Evolutionary conservation across 768 basidiomycete species (phyloP).

Genomic region (Cubamyces sp.): DNA sequence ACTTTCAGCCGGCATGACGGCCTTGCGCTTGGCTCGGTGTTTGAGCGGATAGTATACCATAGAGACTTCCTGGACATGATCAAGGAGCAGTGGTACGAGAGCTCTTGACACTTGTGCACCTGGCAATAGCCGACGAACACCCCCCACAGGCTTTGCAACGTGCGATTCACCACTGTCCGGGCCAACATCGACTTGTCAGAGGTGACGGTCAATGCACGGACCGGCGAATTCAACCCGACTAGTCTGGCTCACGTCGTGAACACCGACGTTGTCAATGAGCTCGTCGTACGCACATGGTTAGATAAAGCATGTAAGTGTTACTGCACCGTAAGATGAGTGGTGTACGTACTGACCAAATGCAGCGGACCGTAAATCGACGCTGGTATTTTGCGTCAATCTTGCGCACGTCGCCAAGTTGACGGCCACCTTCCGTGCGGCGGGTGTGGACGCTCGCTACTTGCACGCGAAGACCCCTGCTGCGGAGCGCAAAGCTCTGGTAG

Average conservation of each 20-base stretch:
- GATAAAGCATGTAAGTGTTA: conserved; percentile 71
- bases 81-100: conserved; percentile 77
- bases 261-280: conserved; percentile 71
- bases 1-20: conserved; percentile 94
- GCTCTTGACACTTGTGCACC: not conserved
- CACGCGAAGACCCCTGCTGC: conserved; percentile 65
- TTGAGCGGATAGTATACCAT: conserved; percentile 92
- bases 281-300: conserved; percentile 84
- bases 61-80: conserved; percentile 92
- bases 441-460: conserved; percentile 85
- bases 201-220: conserved; percentile 65
- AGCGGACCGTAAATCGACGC: conserved; percentile 78
- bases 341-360: not conserved
- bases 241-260: conserved; percentile 85
- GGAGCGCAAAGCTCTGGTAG: conserved; percentile 68
- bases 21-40: conserved; percentile 84
- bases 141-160: conserved; percentile 73
- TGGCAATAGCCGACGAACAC: not conserved
- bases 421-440: conserved; percentile 67
- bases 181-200: conserved; percentile 70
- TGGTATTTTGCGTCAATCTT: conserved; percentile 90
- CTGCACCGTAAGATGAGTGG: not conserved
- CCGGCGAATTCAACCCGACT: conserved; percentile 82
- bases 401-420: conserved; percentile 81
- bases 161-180: conserved; percentile 82